phyloP scores from a whole-genome alignment of 225 moss, liverwort and hornwort species.

The Physcomitrium patens region DNA sequence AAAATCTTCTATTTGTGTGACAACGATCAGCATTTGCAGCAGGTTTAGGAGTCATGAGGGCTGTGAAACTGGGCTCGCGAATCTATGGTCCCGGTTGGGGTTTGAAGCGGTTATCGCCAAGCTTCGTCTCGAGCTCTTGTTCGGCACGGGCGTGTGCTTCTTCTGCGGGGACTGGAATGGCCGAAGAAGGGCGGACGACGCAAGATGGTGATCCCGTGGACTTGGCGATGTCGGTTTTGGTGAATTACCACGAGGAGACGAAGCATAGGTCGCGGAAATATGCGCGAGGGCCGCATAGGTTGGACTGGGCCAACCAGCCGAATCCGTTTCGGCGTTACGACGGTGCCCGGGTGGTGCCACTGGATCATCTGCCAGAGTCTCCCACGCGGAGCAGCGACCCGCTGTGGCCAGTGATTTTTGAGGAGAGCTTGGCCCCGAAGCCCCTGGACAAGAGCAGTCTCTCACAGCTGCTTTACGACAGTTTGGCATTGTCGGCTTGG shows the following conservation, averaged over 20 bases:
- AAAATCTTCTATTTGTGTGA: too few relatives aligned
- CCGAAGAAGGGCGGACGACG: not conserved
- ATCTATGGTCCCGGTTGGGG: constrained; percentile 25
- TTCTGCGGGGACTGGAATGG: constrained; percentile 29
- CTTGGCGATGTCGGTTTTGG: constrained; percentile 36
- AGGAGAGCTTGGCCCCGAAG: constrained; percentile 32
- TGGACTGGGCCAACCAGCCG: constrained; percentile 83
- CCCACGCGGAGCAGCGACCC: constrained; percentile 25
- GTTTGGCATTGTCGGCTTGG: constrained; percentile 86
- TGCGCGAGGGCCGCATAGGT: constrained; percentile 71
- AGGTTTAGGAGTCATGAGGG: constrained; percentile 32
- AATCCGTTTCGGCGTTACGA: constrained; percentile 77
- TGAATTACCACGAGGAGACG: constrained; percentile 77
- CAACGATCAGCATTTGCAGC: too few relatives aligned
- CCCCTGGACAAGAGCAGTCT: constrained; percentile 40
- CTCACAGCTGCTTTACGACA: constrained; percentile 72
- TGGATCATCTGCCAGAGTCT: constrained; percentile 51
- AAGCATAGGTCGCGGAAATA: constrained; percentile 69
- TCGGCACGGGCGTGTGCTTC: not conserved
- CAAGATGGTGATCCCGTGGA: constrained; percentile 20
- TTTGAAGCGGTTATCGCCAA: constrained; percentile 20
- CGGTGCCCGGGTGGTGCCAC: constrained; percentile 53
- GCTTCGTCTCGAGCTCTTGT: constrained; percentile 13
- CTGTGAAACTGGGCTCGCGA: constrained; percentile 33
- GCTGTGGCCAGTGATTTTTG: constrained; percentile 51